Evolutionary conservation across 2,329 filamentous ascomycete species (phyloP), one percentile per base, ranked within the genome.

Genomic region (Xylaria sp.): DNA sequence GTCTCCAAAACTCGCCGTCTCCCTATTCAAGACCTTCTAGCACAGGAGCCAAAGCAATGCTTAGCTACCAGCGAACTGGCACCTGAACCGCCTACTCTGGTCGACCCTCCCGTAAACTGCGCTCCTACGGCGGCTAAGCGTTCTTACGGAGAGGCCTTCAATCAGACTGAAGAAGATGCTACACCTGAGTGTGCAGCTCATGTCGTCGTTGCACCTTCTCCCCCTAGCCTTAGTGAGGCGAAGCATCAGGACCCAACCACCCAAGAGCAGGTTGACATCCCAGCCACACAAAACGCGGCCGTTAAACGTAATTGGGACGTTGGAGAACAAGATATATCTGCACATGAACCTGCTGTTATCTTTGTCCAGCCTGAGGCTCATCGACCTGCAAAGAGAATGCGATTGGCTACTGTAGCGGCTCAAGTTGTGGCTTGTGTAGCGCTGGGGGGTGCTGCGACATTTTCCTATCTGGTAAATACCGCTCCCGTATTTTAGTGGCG

Each of bases 351-450:
- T 27, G 24, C 45, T 39, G n/a, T 58, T n/a, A 7, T 67, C 27
- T 45, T 68, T 24, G 19, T 36, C 14, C 64, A 30, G 2, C 8
- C 48, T 32, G 64, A 67, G 24, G 30, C 42, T 48, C 11, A 50
- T 19, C 72, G 74, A 21, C 76, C 77, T 30, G 69, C 74, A 11
- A 79, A 79, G 71, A 73, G 71, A 54, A 73, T 75, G n/a, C 75
- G 76, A 19, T 61, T 78, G 27, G 75, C 74, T 56, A 61, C 56
- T 39, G 47, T 39, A 19, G 65, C 66, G 34, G 60, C 45, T 19
- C 73, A 78, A 62, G 74, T 75, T 54, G 76, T 75, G 14, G 77
- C 76, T 42, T 78, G 69, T 65, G 72, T 77, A 11, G 76, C 75
- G 19, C 65, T 78, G 3, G 77, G 77, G 27, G 74, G 75, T 39